phyloP scores from a whole-genome alignment of 2,329 filamentous ascomycete species.

The Aureobasidium sp. region DNA sequence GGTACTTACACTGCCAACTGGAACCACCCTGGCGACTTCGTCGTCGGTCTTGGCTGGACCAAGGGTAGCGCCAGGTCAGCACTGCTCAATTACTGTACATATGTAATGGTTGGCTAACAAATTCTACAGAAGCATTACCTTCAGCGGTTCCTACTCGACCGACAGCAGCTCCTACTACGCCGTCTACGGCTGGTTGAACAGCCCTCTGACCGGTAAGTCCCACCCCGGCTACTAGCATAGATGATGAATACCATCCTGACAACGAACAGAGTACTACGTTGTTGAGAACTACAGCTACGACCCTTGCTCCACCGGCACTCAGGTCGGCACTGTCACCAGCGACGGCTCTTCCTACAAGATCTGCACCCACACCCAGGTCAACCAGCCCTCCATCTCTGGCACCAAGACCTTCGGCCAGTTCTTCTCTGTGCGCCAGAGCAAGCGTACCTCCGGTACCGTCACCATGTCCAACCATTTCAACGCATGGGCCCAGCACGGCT shows the following conservation, averaged over 20 bases:
- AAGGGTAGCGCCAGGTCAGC: slow-evolving; percentile 8
- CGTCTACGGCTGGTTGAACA: slow-evolving; percentile 51
- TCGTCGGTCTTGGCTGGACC: slow-evolving; percentile 21
- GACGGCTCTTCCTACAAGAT: slow-evolving; percentile 52
- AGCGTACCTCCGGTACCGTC: slow-evolving; percentile 46
- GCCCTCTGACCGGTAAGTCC: slow-evolving; percentile 34
- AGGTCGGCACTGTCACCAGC: slow-evolving; percentile 44
- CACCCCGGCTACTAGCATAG: neutral
- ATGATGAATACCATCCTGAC: neutral
- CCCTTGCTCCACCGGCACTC: slow-evolving; percentile 33
- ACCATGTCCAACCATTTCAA: slow-evolving; percentile 46
- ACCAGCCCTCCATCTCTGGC: slow-evolving; percentile 45
- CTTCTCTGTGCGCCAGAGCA: slow-evolving; percentile 45
- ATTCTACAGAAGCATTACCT: slow-evolving; percentile 40
- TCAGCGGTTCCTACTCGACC: slow-evolving; percentile 42
- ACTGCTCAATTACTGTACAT: neutral
- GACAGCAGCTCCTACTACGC: slow-evolving; percentile 48
- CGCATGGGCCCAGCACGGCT: slow-evolving; percentile 45
- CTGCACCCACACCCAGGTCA: slow-evolving; percentile 41
- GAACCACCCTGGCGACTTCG: slow-evolving; percentile 21
- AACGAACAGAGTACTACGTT: slow-evolving; percentile 49
- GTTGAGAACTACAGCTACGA: slow-evolving; percentile 47
- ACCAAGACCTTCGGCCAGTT: slow-evolving; percentile 50
- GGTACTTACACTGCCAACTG: slow-evolving; percentile 21
- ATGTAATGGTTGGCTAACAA: neutral